Evolutionary conservation across 208 protist species (phyloP).

Genomic region (Chromosphaera perkinsii): DNA sequence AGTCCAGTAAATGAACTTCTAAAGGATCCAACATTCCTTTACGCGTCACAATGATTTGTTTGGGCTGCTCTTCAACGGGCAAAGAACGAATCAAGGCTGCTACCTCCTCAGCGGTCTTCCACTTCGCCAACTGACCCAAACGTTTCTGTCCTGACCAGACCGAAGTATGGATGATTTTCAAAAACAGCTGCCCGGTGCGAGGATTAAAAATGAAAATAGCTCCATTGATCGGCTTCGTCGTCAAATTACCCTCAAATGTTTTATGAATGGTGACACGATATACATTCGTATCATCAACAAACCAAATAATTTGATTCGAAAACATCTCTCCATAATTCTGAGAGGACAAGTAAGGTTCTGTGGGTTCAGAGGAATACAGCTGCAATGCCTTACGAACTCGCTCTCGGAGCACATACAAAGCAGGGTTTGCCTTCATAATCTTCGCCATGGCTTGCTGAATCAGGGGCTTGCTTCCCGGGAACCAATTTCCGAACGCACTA

Average conservation of each 20-base stretch:
- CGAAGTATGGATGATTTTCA: conserved; percentile 99
- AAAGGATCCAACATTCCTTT: conserved; percentile 94
- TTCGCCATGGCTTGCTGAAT: conserved; percentile 93
- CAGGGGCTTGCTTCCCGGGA: conserved; percentile 93
- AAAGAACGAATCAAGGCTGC: conserved; percentile 96
- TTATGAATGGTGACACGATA: conserved; percentile 99
- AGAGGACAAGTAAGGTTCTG: conserved; percentile 94
- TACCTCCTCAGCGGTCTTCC: conserved; percentile 99
- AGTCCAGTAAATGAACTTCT: conserved; percentile 93
- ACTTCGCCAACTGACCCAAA: conserved; percentile 98
- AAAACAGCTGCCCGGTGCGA: conserved; percentile 95
- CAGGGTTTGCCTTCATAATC: conserved; percentile 99
- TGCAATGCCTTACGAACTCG: conserved; percentile 98
- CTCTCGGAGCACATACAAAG: conserved; percentile 97
- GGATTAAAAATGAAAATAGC: conserved; percentile 99
- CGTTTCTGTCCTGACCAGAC: conserved; percentile 99
- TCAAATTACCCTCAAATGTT: conserved; percentile 97
- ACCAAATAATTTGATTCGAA: conserved; percentile 98
- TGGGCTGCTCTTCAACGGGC: conserved; percentile 96
- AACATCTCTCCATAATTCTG: conserved; percentile 99
- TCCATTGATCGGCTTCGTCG: conserved; percentile 78
- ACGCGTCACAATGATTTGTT: conserved; percentile 99
- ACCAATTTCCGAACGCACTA: conserved; percentile 97
- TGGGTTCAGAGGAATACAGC: conserved; percentile 97
- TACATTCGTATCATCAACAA: conserved; percentile 98